Conservation (phyloP, 805 yeast genomes). For the Wickerhamomyces bovis region DNA sequence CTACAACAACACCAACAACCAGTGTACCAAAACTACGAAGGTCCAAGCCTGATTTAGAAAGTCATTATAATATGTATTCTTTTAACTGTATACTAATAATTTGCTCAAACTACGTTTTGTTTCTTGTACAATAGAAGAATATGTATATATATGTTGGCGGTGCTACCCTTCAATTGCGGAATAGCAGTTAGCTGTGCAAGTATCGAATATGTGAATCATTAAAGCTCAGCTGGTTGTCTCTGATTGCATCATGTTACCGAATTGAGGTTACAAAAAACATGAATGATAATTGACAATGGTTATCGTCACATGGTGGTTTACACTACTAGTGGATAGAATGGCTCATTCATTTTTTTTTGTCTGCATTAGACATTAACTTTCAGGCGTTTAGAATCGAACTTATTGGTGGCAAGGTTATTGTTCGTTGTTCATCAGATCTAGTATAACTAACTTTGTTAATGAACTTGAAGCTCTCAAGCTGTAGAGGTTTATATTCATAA, state of each 20-base stretch:
- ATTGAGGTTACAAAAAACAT: too few relatives aligned
- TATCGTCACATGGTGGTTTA: too few relatives aligned
- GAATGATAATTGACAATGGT: too few relatives aligned
- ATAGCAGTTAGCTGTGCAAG: too few relatives aligned
- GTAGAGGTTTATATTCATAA: not conserved
- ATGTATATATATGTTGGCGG: too few relatives aligned
- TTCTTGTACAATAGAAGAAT: not conserved
- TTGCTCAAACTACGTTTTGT: not conserved
- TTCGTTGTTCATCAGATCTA: not conserved
- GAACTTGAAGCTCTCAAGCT: not conserved
- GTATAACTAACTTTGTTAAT: not conserved
- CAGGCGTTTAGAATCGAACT: not conserved
- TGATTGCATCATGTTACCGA: too few relatives aligned
- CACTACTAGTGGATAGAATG: too few relatives aligned
- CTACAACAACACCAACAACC: not conserved
- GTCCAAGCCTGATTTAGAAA: conserved; percentile 6
- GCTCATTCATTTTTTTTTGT: too few relatives aligned
- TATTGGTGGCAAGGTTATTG: conserved; percentile 1
- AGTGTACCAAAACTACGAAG: conserved; percentile 1
- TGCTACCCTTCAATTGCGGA: too few relatives aligned
- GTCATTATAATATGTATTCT: not conserved
- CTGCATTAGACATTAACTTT: too few relatives aligned
- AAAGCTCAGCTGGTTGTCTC: too few relatives aligned
- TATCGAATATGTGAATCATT: too few relatives aligned
- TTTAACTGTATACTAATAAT: not conserved